A percentile compares a stretch with the other conserved stretches of the same genome.
phyloP scores from a whole-genome alignment of 768 basidiomycete genomes.

The Lentinula edodes region DNA sequence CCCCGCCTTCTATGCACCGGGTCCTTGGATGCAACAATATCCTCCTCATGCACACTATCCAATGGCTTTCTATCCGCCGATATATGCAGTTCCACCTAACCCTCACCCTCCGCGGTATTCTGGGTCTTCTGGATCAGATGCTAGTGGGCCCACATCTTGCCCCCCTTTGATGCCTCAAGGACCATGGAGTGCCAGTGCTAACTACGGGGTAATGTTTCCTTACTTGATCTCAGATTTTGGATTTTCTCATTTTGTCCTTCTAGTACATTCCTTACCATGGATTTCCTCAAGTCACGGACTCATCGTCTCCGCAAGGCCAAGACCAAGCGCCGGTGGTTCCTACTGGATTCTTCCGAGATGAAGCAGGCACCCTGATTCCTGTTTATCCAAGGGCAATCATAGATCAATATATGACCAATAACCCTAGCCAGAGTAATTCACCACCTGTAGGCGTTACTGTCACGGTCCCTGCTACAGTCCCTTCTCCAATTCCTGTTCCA shows the following conservation, averaged over 20 bases:
- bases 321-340: conserved; percentile 54
- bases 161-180: conserved; percentile 21
- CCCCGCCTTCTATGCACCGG: neutral
- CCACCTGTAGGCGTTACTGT: neutral
- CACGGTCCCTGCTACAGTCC: neutral
- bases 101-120: conserved; percentile 22
- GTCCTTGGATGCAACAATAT: conserved; percentile 40
- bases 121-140: conserved; percentile 32
- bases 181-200: conserved; percentile 30
- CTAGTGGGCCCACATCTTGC: conserved; percentile 15
- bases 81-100: conserved; percentile 32
- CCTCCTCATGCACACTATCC: conserved; percentile 44
- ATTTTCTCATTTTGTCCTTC: conserved; percentile 19
- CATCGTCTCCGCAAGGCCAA: conserved; percentile 18
- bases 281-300: conserved; percentile 27
- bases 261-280: conserved; percentile 45
- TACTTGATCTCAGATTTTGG: neutral
- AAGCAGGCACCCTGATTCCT: conserved; percentile 66
- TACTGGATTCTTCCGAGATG: conserved; percentile 66
- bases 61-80: conserved; percentile 42
- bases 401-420: conserved; percentile 59
- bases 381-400: conserved; percentile 68
- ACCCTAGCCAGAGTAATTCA: conserved; percentile 4
- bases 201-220: conserved; percentile 40
- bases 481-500: neutral